These are phyloP conservation scores for Haplosporangium sp. DNA, from an alignment of 371 early-diverging fungal species.

Conservation along the genomic window DNA sequence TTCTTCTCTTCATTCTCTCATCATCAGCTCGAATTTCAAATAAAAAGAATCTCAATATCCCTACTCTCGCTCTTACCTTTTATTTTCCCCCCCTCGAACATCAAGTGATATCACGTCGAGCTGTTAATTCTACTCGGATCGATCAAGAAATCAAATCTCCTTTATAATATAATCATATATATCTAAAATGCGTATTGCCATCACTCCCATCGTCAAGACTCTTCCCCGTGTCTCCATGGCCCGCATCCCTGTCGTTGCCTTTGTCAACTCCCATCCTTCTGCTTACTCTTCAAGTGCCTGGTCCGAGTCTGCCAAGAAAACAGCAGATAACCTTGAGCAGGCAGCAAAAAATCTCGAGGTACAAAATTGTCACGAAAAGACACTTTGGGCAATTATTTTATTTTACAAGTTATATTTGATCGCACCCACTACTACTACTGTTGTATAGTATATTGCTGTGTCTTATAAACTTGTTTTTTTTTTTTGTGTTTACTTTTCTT, in stretches of 20 bases:
- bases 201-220: slow-evolving; percentile 38
- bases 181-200: slow-evolving; percentile 33
- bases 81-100: not conserved
- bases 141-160: not conserved
- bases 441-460: too few relatives aligned
- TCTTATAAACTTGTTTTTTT: too few relatives aligned
- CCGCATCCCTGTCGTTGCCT: slow-evolving; percentile 51
- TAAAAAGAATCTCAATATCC: not conserved
- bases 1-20: not conserved
- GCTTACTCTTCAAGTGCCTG: slow-evolving; percentile 55
- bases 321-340: slow-evolving; percentile 42
- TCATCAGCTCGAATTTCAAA: not conserved
- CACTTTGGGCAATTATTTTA: not conserved
- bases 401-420: not conserved
- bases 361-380: not conserved
- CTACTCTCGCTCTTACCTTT: not conserved
- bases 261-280: slow-evolving; percentile 46
- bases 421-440: too few relatives aligned
- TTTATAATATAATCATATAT: not conserved
- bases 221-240: slow-evolving; percentile 54
- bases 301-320: slow-evolving; percentile 44
- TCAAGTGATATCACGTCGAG: not conserved
- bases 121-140: not conserved
- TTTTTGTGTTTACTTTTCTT: too few relatives aligned
- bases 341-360: slow-evolving; percentile 31